Base-by-base conservation (phyloP, 345 rosid genomes). In the Lenwebbia sp. region DNA sequence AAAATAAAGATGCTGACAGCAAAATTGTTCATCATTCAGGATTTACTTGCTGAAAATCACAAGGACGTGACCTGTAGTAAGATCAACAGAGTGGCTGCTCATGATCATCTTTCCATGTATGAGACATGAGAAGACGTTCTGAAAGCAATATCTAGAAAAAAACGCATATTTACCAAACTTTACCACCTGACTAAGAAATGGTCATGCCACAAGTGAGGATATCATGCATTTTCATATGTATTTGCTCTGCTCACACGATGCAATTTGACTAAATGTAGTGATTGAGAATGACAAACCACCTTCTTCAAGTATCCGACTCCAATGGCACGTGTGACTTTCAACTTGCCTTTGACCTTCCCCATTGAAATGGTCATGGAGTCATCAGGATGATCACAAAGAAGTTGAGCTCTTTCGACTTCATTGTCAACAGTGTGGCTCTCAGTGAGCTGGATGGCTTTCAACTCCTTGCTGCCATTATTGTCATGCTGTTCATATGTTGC, bases 221-320 rank as follows among this genome's bases (percentile, higher is more conserved):
- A 83, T 83, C 60, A 53, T 54, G n/a, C 44, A 83, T 11, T 26
- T 37, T 83, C 55, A 51, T 83, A 26, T n/a, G n/a, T 52, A n/a
- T 19, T 53, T 49, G 54, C 15, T 33, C 14, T 1, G 9, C 55
- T n/a, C 55, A 30, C 84, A 52, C 5, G 6, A 82, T 17, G 57
- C 23, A 83, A 30, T 83, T 83, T 83, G 47, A 83, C 57, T 83
- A 70, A 19, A 70, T 6, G 7, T 19, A 28, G 54, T 53, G 74
- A 41, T 60, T 75, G 44, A 49, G 17, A n/a, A 54, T 22, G 84
- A 23, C 56, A 26, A 84, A 55, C 0, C 58, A 95, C 99, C 97
- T 94, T 94, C 89, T 97, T 97, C 83, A 97, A 88, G 96, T 96
- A 96, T 86, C 99, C 98, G 84, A 96, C 99, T 87, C 99, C 99